These are phyloP conservation scores for Ampelomyces quisqualis DNA, from an alignment of 2,329 filamentous ascomycete species.

Conservation along the genomic window DNA sequence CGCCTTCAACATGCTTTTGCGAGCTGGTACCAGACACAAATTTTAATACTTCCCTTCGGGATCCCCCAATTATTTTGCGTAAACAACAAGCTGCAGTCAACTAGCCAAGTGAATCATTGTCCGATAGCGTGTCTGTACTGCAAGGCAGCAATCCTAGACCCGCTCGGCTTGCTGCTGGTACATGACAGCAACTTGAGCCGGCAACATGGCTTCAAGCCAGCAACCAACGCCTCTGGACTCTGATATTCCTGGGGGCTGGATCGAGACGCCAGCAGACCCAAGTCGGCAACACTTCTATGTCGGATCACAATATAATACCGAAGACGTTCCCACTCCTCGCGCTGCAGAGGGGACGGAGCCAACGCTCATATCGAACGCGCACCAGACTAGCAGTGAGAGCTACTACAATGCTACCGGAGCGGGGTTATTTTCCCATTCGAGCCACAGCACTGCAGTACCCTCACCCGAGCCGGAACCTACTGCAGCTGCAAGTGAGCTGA, in stretches of 20 bases:
- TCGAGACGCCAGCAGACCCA: slow-evolving; percentile 36
- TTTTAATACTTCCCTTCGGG: slow-evolving; percentile 4
- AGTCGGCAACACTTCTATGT: slow-evolving; percentile 27
- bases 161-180: no score
- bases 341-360: slow-evolving; percentile 2
- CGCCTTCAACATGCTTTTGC: slow-evolving; percentile 4
- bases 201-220: slow-evolving; percentile 32
- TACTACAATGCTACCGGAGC: slow-evolving; percentile 13
- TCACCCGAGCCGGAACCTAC: slow-evolving; percentile 3
- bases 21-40: slow-evolving; percentile 5
- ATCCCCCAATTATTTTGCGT: slow-evolving; percentile 1
- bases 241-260: slow-evolving; percentile 40
- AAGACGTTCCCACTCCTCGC: slow-evolving; percentile 4
- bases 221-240: slow-evolving; percentile 35
- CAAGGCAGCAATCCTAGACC: slow-evolving; percentile 3
- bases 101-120: background rate
- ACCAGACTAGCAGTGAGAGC: slow-evolving; percentile 19
- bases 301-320: slow-evolving; percentile 13
- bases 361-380: slow-evolving; percentile 22
- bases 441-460: slow-evolving; percentile 14
- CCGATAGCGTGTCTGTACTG: background rate
- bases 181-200: no score
- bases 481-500: background rate
- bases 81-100: slow-evolving; percentile 5
- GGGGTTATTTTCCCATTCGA: slow-evolving; percentile 13